Evolutionary conservation across 768 basidiomycete species (phyloP), one percentile per base, ranked within the genome.

Genomic region (Fomitopsis serialis): DNA sequence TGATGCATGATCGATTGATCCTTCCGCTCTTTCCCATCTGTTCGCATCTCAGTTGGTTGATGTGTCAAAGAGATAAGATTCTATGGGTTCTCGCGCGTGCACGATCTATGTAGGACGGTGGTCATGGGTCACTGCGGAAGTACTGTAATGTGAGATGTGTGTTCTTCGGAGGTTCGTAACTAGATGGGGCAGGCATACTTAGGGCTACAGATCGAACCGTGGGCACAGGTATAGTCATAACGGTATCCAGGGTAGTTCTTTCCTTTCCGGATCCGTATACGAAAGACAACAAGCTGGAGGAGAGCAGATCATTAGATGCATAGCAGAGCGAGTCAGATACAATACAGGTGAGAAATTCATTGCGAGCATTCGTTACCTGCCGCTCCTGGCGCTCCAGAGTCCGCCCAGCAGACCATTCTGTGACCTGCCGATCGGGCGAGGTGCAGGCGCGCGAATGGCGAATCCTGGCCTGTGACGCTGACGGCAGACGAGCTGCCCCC

Each of bases 401-500:
- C 37, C 50, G 12, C 46, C 45, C 46, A 61, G 50, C 21, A 61
- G 42, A 40, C 55, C 52, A 15, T 51, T 37, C 22, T 47, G 50
- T 11, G 55, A 55, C 32, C 60, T 58, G 25, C 45, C 54, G 23
- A 61, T 50, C 3, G 60, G 57, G 2, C 60, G 57, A 13, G 60
- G 60, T 11, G 48, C 48, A 19, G 48, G 50, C 15, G 60, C 60
- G 37, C 54, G 60, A 4, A 61, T 61, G 6, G 48, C 54, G 11
- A 53, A n/a, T 54, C 53, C 40, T 58, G 50, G n/a, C 57, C 60
- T 36, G 48, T 46, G 19, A 50, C 54, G 29, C 47, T 54, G 19
- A 61, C 60, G 4, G 60, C 60, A 9, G 57, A 22, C 13, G 60
- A 58, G 4, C 54, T 58, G 48, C 46, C 54, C 32, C 51, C 48